Evolutionary conservation across 2,329 filamentous ascomycete species (phyloP), one percentile per base, ranked within the genome.

Genomic region (Neofusicoccum cordaticola): DNA sequence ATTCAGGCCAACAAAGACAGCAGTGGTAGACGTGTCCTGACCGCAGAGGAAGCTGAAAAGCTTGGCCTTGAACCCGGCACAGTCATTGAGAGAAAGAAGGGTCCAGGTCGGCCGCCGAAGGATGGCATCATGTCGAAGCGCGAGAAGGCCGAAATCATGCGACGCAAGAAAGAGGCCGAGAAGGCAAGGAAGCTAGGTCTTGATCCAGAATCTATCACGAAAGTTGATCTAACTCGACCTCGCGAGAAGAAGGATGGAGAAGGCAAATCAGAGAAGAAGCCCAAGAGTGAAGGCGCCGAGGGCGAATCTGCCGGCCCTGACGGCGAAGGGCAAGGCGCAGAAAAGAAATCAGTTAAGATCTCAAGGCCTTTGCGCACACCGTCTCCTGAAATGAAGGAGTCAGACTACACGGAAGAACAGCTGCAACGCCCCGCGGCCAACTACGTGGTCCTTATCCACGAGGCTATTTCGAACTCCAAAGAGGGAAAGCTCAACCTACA

Each of bases 101-200:
- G 91, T 13, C 91, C 91, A 9, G 91, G 91, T n/a, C 82, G 91
- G 62, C 91, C 91, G 19, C 91, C 91, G 0, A 93, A 93, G 79
- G 90, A 93, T 71, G 91, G 91, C 34, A 85, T 92, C 73, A 91
- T 93, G 86, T 93, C 90, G 1, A 93, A 93, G 77, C 83, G 91
- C 64, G 89, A 93, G 71, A 84, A 88, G 69, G 82, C 86, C 17
- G 75, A 87, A 53, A 82, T 88, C 7, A 86, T 88, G 77, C 90
- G 88, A 74, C 80, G 83, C 66, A 76, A 79, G 45, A 80, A 82
- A 67, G 84, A 85, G 66, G 74, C 74, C n/a, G 76, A 79, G 44
- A 76, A 74, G 62, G 76, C 76, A 9, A 73, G 70, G 52, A 76
- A 75, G 35, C 72, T 74, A 17, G 77, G 77, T 19, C 70, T 77